A percentile compares a stretch with the other conserved stretches of the same genome.
Evolutionary conservation across 2,329 filamentous ascomycete species (phyloP).

Genomic region (Coniochaeta ligniaria): DNA sequence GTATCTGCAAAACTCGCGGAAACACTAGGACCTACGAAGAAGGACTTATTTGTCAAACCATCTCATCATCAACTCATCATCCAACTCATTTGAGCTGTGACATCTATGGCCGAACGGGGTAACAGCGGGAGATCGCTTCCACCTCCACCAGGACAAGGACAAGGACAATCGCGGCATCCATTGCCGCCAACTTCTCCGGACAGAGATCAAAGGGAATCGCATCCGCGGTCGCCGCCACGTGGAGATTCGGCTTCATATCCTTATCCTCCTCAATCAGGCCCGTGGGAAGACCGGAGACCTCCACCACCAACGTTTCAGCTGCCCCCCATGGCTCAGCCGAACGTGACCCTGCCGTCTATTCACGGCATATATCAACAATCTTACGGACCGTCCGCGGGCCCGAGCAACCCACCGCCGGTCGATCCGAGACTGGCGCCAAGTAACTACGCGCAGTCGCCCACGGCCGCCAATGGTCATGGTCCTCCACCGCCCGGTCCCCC

Average conservation of each 20-base stretch:
- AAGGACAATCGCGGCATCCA: background rate
- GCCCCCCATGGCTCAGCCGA: conserved; percentile 29
- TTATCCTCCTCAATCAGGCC: conserved; percentile 20
- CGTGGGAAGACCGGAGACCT: conserved; percentile 30
- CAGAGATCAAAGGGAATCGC: background rate
- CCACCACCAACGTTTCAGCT: conserved; percentile 8
- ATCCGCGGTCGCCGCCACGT: background rate
- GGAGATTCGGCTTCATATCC: background rate
- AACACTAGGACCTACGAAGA: background rate
- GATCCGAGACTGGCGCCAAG: background rate
- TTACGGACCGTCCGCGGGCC: background rate
- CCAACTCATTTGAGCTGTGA: background rate
- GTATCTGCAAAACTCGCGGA: background rate
- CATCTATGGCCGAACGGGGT: background rate
- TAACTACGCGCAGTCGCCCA: background rate
- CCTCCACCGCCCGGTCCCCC: conserved; percentile 18
- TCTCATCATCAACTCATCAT: background rate
- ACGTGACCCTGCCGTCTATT: conserved; percentile 42
- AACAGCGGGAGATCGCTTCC: background rate
- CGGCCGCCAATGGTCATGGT: conserved; percentile 10
- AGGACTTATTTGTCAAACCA: background rate
- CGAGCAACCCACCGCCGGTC: background rate
- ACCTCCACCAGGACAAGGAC: background rate
- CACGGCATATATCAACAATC: conserved; percentile 25
- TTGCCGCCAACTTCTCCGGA: background rate